Evolutionary conservation across 2,329 filamentous ascomycete genomes (phyloP).

Genomic region (Clarireedia homoeocarpa): DNA sequence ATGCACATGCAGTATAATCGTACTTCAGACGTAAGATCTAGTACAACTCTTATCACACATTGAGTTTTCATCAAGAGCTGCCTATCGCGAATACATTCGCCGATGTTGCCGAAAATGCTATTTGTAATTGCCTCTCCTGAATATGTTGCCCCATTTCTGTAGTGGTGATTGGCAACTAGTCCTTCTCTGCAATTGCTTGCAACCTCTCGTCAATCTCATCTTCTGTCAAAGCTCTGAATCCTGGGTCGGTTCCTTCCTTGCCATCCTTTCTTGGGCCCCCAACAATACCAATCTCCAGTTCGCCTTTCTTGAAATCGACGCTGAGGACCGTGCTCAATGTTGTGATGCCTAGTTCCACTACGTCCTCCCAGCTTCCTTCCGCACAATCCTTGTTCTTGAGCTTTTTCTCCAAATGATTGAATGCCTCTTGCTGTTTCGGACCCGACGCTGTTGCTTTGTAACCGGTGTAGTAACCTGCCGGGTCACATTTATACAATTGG

Average conservation of each 20-base stretch:
- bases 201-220: conserved; percentile 98
- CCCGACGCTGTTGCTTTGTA: conserved; percentile 98
- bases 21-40: conserved; percentile 12
- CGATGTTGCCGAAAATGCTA: conserved; percentile 19
- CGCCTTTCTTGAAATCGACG: conserved; percentile 99
- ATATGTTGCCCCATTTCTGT: conserved; percentile 13
- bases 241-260: conserved; percentile 68
- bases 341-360: conserved; percentile 93
- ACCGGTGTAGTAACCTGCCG: conserved; percentile 93
- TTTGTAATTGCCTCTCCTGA: conserved; percentile 17
- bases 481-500: conserved; percentile 97
- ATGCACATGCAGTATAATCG: conserved; percentile 3
- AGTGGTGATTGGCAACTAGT: conserved; percentile 46
- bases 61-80: not conserved
- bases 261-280: conserved; percentile 79
- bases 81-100: conserved; percentile 10
- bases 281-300: conserved; percentile 96
- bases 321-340: conserved; percentile 93
- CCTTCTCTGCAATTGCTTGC: conserved; percentile 97
- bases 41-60: conserved; percentile 16
- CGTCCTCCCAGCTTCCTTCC: conserved; percentile 90
- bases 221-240: conserved; percentile 85
- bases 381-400: conserved; percentile 97
- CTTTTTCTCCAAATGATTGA: conserved; percentile 99
- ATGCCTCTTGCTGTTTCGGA: conserved; percentile 96